These are phyloP conservation scores for Tulasnella calospora DNA, from an alignment of 768 basidiomycete species.

Conservation along the genomic window DNA sequence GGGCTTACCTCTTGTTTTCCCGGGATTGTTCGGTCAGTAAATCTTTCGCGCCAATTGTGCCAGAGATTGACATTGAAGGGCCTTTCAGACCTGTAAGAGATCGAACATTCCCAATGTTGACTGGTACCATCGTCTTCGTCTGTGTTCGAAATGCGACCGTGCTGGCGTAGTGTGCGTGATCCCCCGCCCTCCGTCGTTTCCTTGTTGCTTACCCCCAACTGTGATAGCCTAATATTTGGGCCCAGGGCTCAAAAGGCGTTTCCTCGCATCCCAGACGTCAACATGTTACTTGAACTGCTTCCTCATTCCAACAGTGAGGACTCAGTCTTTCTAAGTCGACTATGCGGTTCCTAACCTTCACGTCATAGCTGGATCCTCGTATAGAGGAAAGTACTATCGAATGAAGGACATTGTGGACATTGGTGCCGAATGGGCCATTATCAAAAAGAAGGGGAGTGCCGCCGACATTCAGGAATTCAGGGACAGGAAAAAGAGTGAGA, in stretches of 20 bases:
- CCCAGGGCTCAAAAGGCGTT: not conserved
- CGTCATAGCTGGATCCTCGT: not conserved
- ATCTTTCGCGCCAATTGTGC: not conserved
- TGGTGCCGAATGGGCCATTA: not conserved
- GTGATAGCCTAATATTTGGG: not conserved
- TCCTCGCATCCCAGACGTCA: not conserved
- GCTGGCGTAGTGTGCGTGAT: not conserved
- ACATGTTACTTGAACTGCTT: not conserved
- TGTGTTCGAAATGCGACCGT: not conserved
- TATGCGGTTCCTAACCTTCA: not conserved
- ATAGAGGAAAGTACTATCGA: not conserved
- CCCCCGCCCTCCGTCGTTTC: not conserved
- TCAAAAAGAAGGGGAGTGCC: not conserved
- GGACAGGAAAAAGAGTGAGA: not conserved
- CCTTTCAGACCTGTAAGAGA: not conserved
- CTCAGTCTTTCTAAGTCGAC: accelerated
- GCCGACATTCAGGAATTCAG: not conserved
- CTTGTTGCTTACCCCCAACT: not conserved
- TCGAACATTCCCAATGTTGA: not conserved
- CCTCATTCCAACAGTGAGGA: not conserved
- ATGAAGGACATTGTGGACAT: not conserved
- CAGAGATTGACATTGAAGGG: not conserved
- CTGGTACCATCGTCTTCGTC: not conserved
- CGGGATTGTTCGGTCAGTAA: not conserved
- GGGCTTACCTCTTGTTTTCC: not conserved